These are phyloP conservation scores for Podospora tetraspora DNA, from an alignment of 495 filamentous ascomycete species.

Conservation along the genomic window DNA sequence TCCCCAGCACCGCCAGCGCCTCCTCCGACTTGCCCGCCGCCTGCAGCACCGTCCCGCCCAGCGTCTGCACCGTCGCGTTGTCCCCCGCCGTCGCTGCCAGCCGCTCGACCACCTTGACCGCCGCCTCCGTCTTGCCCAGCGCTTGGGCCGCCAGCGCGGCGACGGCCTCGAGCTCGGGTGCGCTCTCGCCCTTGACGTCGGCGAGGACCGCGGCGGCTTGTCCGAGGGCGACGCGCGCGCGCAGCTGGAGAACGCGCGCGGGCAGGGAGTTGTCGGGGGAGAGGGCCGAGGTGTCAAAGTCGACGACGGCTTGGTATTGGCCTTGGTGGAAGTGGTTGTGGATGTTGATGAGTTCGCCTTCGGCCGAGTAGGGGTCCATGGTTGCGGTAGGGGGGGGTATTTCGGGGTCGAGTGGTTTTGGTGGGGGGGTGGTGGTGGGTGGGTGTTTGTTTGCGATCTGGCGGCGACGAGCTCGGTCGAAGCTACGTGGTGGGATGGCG, in stretches of 20 bases:
- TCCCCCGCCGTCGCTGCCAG: slow-evolving; percentile 61
- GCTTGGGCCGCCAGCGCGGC: slow-evolving; percentile 68
- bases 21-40: slow-evolving; percentile 73
- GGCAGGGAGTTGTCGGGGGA: slow-evolving; percentile 70
- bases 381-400: slow-evolving; percentile 2
- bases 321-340: slow-evolving; percentile 93
- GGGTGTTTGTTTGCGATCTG: neutral
- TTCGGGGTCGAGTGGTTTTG: neutral
- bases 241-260: slow-evolving; percentile 72
- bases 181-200: slow-evolving; percentile 55
- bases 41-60: slow-evolving; percentile 72
- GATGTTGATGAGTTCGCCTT: slow-evolving; percentile 94
- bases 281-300: slow-evolving; percentile 71
- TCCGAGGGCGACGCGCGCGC: slow-evolving; percentile 75
- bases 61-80: slow-evolving; percentile 74
- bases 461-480: slow-evolving; percentile 1
- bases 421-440: neutral
- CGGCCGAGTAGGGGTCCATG: slow-evolving; percentile 83
- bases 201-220: slow-evolving; percentile 65
- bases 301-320: slow-evolving; percentile 76
- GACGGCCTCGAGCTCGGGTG: slow-evolving; percentile 73
- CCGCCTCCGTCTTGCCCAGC: slow-evolving; percentile 53
- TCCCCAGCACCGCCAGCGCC: slow-evolving; percentile 68
- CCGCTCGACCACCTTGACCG: slow-evolving; percentile 57
- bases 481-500: slow-evolving; percentile 13